Percentiles rank a stretch among this genome's conserved stretches.
Evolutionary conservation across 305 asterid species (phyloP).

Genomic region (Ajuga reptans): DNA sequence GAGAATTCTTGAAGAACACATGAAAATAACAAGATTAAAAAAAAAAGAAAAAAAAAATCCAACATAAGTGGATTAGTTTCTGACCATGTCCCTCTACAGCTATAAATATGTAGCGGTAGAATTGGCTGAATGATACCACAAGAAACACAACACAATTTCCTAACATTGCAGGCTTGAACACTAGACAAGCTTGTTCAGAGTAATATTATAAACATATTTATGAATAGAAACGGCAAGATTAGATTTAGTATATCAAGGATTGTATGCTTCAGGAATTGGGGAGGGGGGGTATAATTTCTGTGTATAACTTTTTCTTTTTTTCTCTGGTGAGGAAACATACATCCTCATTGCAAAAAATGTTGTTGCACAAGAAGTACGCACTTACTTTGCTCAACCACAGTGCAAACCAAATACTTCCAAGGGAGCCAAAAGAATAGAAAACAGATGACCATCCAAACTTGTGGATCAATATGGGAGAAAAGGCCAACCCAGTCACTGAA

Average conservation of each 20-base stretch:
- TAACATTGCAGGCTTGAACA: background rate
- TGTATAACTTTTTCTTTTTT: too few relatives aligned
- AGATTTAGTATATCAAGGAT: background rate
- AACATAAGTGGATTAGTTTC: background rate
- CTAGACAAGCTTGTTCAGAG: background rate
- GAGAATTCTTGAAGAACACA: background rate
- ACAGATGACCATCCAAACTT: constrained; percentile 94
- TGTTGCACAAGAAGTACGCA: constrained; percentile 20
- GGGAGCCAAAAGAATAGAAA: constrained; percentile 90
- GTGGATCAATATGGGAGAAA: constrained; percentile 80
- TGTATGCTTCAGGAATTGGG: background rate
- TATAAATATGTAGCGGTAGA: background rate
- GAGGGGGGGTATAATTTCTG: too few relatives aligned
- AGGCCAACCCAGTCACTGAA: constrained; percentile 89
- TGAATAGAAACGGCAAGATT: background rate
- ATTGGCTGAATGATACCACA: background rate
- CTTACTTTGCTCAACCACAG: constrained; percentile 91
- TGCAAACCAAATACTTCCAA: constrained; percentile 90
- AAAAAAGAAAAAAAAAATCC: background rate
- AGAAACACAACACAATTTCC: background rate
- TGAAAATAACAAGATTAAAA: background rate
- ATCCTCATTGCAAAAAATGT: background rate
- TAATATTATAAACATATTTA: background rate
- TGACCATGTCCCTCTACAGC: background rate
- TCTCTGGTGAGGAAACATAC: background rate